Evolutionary conservation across 805 yeast genomes (phyloP), one percentile per base, ranked within the genome.

Genomic region (Saturnispora kantuleensis): DNA sequence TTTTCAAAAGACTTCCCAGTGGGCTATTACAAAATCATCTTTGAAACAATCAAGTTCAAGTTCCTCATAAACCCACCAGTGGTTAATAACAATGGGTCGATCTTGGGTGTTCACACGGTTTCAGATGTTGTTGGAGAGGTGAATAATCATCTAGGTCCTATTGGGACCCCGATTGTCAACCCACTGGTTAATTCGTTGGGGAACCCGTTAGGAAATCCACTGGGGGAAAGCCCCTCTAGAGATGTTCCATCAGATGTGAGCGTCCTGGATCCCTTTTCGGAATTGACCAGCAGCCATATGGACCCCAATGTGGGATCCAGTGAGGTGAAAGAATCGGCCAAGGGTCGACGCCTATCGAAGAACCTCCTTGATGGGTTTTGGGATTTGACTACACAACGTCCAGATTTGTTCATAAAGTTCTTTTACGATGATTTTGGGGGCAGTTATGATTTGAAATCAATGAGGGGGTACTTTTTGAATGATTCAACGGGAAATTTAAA

Each of bases 241-340:
- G 54, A 43, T n/a, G 58, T 53, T 13, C 26, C 26, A 21, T 21
- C 26, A 21, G 43, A 49, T 11, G 54, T 48, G 28, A 51, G 52
- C 44, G 60, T 57, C n/a, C 52, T 58, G 49, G 54, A 50, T 36
- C 44, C 59, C 2, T 47, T 59, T 13, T 53, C 55, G 28, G 62
- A 59, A 38, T 34, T 58, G 34, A 39, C 51, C 4, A 49, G 40
- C 31, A 61, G 56, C 5, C 45, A 29, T 15, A 35, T 32, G 44
- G 12, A 41, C 26, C 31, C 26, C 2, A 50, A 42, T 18, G 41
- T 37, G 21, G 30, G 15, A 30, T 18, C 39, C 10, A 21, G 31
- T 13, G 41, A 37, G 39, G 39, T 16, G 15, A 45, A 39, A 12
- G 34, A 46, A 30, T 37, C 48, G 34, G 51, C 47, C 31, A 29